Base-by-base conservation (phyloP, 2,329 filamentous ascomycete genomes). In the Cercospora sp. region DNA sequence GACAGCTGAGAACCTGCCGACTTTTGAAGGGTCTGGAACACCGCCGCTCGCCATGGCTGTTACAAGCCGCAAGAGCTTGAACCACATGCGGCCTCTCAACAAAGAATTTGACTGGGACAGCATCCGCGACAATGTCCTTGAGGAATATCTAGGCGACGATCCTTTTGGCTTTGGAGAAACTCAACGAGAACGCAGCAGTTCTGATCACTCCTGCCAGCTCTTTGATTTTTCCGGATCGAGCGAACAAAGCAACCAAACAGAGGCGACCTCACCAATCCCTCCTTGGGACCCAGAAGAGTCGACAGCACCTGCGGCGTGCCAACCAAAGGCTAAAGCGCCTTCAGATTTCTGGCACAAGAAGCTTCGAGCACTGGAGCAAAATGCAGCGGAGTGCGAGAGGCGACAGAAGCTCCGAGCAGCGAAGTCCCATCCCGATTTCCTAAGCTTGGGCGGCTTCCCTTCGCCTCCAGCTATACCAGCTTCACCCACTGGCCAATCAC, bases 91-190 rank as follows among this genome's bases (percentile, higher is more conserved):
- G 78, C 73, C 83, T 71, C 78, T 79, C 76, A 81, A 85, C 80
- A 87, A 85, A 83, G 81, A 81, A 69, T 78, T 80, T 74, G 83
- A 85, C 66, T 84, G 84, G 81, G 82, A 85, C 72, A 86, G 88
- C 76, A 82, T 86, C 68, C 84, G 84, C 79, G 85, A 86, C 79
- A 85, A 86, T 77, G 82, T 89, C 78, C 89, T 90, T 81, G 86
- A 88, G 74, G 84, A 88, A 77, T 89, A 87, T 76, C 82, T 89
- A 77, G 84, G 87, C 72, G 84, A 85, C 78, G 86, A 88, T 69
- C 81, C 84, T 66, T 82, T 84, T 72, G 82, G 82, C 65, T 78
- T 81, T 69, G 81, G 81, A 73, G 81, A 83, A 69, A 79, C 79
- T 69, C 78, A 82, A 71, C 82, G 83, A 78, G 83, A 85, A 71